Evolutionary conservation across 495 filamentous ascomycete species (phyloP), one percentile per base, ranked within the genome.

Genomic region (Lophium mytilinum): DNA sequence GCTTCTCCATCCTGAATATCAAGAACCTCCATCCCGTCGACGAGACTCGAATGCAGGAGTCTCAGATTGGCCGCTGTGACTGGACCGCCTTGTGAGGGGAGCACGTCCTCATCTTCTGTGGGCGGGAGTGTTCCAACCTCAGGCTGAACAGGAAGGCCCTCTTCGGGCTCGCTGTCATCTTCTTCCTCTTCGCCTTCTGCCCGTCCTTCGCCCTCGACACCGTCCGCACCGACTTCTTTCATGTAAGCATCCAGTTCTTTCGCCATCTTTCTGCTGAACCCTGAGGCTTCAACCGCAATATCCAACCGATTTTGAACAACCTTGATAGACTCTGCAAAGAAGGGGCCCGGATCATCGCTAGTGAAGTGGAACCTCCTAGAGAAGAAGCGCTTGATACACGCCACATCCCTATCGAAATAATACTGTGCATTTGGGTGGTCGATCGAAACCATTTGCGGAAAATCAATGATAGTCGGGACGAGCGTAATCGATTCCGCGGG

Each of bases 361-460:
- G 79, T 82, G 67, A 96, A 99, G 61, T 88, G 83, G 73, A 95
- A 99, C 52, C 90, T 82, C 11, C 89, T 77, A 68, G 87, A 75
- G 70, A 99, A 97, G 69, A 93, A 97, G 17, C 83, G 79, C 76
- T 95, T 96, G 68, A 99, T 83, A 71, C 94, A 97, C 63, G 85
- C 78, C 37, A 97, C 90, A 61, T 99, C 93, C 39, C 93, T 85
- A 63, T 96, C 87, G 63, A 97, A 97, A 70, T 96, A 95, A 78
- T 88, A 91, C 62, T 90, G 83, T 52, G 93, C 94, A 67, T 99
- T 95, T 11, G 71, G 71, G 67, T 99, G 94, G 63, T 94, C 88
- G 63, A 96, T 86, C n/a, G 90, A 95, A 2, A 97, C 80, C 86
- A 95, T 95, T 73, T 99, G 93, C 1, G 93, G 93, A 69, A 99